phyloP scores from a whole-genome alignment of 176 grass and related monocot species.

The Guadua angustifolia region DNA sequence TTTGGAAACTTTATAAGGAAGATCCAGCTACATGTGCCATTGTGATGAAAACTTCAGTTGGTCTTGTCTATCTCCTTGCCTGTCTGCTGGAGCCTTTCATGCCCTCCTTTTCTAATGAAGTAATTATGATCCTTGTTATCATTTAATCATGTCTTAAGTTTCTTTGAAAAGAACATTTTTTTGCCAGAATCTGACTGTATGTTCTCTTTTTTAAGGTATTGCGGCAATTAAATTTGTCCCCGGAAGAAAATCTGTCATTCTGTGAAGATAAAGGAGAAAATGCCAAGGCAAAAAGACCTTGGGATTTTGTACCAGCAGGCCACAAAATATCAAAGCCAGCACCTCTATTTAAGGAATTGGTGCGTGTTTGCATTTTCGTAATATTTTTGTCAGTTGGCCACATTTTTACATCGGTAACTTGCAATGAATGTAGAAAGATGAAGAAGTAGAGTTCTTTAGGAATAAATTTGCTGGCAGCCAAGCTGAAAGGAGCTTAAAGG shows the following conservation, averaged over 20 bases:
- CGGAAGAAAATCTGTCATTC: constrained; percentile 63
- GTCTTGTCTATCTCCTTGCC: constrained; percentile 90
- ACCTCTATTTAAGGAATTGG: constrained; percentile 93
- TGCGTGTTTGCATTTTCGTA: constrained; percentile 39
- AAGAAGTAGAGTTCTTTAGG: constrained; percentile 67
- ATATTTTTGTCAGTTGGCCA: background rate
- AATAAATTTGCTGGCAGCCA: constrained; percentile 85
- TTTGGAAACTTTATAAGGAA: constrained; percentile 95
- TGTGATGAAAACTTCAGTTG: constrained; percentile 94
- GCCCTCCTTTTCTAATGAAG: constrained; percentile 87
- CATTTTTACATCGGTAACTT: constrained; percentile 38
- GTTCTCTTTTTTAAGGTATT: constrained; percentile 55
- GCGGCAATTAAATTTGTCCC: constrained; percentile 74
- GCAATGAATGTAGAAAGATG: constrained; percentile 69
- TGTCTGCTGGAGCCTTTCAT: constrained; percentile 91
- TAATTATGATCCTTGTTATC: constrained; percentile 41
- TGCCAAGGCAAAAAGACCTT: constrained; percentile 71
- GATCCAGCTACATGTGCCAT: constrained; percentile 70
- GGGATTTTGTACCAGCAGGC: constrained; percentile 77
- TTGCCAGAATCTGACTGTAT: constrained; percentile 11
- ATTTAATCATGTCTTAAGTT: constrained; percentile 17
- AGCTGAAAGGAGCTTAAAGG: constrained; percentile 77
- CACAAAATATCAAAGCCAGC: constrained; percentile 82
- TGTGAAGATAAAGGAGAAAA: constrained; percentile 78
- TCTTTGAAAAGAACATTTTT: background rate